Conservation (phyloP, 805 yeast species). For the Ogataea nakhonphanomensis region DNA sequence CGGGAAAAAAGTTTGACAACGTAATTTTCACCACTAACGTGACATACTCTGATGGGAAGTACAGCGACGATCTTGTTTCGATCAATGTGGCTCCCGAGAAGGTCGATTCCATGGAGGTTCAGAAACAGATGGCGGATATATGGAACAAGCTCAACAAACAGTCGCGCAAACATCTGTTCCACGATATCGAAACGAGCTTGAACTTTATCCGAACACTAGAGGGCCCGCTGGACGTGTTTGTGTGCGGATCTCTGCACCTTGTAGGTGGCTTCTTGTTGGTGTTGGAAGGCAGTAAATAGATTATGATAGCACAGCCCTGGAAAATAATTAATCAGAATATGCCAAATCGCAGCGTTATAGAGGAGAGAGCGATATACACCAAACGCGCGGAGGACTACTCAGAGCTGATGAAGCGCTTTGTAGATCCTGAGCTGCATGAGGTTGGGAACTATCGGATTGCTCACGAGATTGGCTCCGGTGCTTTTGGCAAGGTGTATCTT, state of each 20-base stretch:
- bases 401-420: slow-evolving; percentile 35
- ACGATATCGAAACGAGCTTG: slow-evolving; percentile 73
- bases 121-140: slow-evolving; percentile 62
- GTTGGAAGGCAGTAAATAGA: slow-evolving; percentile 44
- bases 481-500: slow-evolving; percentile 87
- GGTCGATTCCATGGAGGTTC: slow-evolving; percentile 79
- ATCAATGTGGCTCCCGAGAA: slow-evolving; percentile 76
- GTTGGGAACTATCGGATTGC: slow-evolving; percentile 79
- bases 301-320: slow-evolving; percentile 11
- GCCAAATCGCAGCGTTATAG: slow-evolving; percentile 27
- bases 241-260: slow-evolving; percentile 88
- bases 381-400: slow-evolving; percentile 36
- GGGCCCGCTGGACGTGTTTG: slow-evolving; percentile 68
- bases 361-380: slow-evolving; percentile 30
- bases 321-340: slow-evolving; percentile 11
- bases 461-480: slow-evolving; percentile 82
- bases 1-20: slow-evolving; percentile 55
- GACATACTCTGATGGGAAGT: slow-evolving; percentile 82
- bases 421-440: slow-evolving; percentile 46
- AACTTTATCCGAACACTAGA: slow-evolving; percentile 47
- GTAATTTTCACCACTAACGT: slow-evolving; percentile 87
- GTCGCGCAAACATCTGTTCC: slow-evolving; percentile 47
- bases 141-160: slow-evolving; percentile 59
- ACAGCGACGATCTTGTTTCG: slow-evolving; percentile 79
- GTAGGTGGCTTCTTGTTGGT: slow-evolving; percentile 94